Evolutionary conservation across 2,329 filamentous ascomycete species (phyloP), one percentile per base, ranked within the genome.

Genomic region (Lasiodiplodia sp.): DNA sequence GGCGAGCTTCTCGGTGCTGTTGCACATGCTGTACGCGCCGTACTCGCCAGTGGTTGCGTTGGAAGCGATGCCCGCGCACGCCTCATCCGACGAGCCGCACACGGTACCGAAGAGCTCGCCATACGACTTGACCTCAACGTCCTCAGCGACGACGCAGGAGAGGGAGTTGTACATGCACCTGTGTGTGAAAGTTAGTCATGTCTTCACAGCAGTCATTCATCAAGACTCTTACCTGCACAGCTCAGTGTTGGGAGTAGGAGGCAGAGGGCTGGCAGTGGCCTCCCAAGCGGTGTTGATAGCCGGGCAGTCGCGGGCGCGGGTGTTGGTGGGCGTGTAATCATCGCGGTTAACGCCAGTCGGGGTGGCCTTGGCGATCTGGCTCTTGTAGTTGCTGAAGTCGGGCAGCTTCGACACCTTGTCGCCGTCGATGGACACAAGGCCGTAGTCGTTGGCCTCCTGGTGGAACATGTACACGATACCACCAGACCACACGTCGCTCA

Each of bases 391-490:
- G 68, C 86, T 86, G 82, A 92, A 99, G 82, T 97, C 92, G 49
- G 88, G 80, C 74, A 93, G 86, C 71, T 90, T 91, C 71, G 82
- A 86, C 71, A 91, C 92, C 57, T 82, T 82, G 76, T 84, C 83
- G 75, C 86, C 86, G 62, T 83, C 78, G 70, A 93, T 79, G 70
- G 86, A 81, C 69, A 94, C 90, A 56, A 97, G 87, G 81, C 92
- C 96, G 77, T 93, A 99, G 79, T 97, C 85, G 84, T 98, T 98
- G 70, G 79, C 84, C 81, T 97, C 94, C 84, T 97, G 87, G 84
- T 94, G 95, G 86, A 96, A 99, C 93, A 97, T 97, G 88, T 98
- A 99, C 79, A 98, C 94, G 73, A 99, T 97, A 82, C 95, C 96
- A 75, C 96, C 96, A 68, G 92, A 96, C 89, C 96, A 96, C 77